A percentile compares a stretch with the other conserved stretches of the same genome.
These are phyloP conservation scores for Nannizzia gypsea DNA, from an alignment of 2,329 filamentous ascomycete genomes.

Conservation along the genomic window DNA sequence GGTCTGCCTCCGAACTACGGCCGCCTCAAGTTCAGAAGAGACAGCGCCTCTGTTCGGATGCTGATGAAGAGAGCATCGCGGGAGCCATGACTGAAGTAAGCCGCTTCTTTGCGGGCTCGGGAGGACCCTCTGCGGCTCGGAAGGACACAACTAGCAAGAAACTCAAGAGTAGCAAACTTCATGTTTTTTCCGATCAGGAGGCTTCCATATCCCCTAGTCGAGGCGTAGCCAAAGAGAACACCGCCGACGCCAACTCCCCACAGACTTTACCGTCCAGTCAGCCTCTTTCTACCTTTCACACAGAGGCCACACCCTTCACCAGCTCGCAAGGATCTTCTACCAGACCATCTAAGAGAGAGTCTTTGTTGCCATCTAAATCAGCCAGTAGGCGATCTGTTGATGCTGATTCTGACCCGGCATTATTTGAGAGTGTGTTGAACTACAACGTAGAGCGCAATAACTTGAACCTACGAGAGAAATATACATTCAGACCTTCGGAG, in stretches of 20 bases:
- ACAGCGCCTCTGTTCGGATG: conserved; percentile 41
- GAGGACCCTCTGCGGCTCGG: background rate
- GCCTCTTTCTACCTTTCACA: background rate
- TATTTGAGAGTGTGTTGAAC: background rate
- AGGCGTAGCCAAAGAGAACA: background rate
- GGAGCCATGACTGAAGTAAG: conserved; percentile 29
- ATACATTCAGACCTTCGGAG: background rate
- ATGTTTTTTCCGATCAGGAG: conserved; percentile 42
- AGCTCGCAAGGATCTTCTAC: background rate
- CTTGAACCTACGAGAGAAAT: background rate
- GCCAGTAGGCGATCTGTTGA: background rate
- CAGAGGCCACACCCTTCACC: background rate
- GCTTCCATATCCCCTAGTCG: background rate
- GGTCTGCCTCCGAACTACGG: conserved; percentile 26
- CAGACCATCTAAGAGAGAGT: background rate
- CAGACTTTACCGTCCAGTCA: background rate
- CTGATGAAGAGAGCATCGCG: conserved; percentile 25
- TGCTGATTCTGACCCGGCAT: background rate
- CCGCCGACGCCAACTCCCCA: too few species aligned
- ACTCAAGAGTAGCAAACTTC: conserved; percentile 34
- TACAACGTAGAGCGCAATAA: conserved; percentile 4
- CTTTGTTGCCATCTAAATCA: background rate
- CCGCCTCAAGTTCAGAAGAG: conserved; percentile 40
- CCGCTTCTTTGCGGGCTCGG: conserved; percentile 35
- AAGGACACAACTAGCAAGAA: conserved; percentile 28